Evolutionary conservation across 352 stramenopile species (phyloP), one percentile per base, ranked within the genome.

Genomic region (Globisporangium nodosum): DNA sequence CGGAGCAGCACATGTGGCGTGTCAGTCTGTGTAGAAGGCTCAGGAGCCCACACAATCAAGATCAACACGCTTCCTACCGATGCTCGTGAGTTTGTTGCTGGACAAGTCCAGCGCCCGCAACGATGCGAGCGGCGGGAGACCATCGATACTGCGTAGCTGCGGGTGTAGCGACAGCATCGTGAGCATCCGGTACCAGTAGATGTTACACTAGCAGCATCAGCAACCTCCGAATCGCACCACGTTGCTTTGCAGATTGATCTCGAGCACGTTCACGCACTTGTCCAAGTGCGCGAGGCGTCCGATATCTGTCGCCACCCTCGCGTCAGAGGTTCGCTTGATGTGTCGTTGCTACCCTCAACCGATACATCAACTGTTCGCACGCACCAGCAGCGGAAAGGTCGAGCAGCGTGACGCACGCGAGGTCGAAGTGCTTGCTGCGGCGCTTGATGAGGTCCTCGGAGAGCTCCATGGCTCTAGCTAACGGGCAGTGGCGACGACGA

Each of bases 401-500:
- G 42, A 92, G 60, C 45, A 83, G 61, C 49, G 79, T 78, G 57
- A 92, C 67, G 60, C 83, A 88, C 40, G 56, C 70, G 18, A 89
- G 50, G 55, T 92, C 82, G 58, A 90, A 92, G 64, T 92, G 82
- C 31, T 84, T 84, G 59, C 79, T 90, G 42, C 78, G 69, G 9
- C 71, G 74, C 65, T 92, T 92, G 66, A 92, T 81, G 43, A 82
- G 46, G 5, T 87, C 72, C 9, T 68, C 68, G 9, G 72, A 81
- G 39, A 92, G 69, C 64, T 90, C 76, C 79, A 90, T 90, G 39
- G 8, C 33, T 37, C 8, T 9, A 37, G 33, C 33, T 37, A 37
- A 9, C 40, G 35, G 16, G 3, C 39, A 15, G 39, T 43, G 24
- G 24, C 24, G 24, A 27, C 24, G 24, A 27, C 24, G 24, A 27